These are phyloP conservation scores for Rhizoclosmatium sp. DNA, from an alignment of 192 early-diverging fungal species.

Conservation along the genomic window DNA sequence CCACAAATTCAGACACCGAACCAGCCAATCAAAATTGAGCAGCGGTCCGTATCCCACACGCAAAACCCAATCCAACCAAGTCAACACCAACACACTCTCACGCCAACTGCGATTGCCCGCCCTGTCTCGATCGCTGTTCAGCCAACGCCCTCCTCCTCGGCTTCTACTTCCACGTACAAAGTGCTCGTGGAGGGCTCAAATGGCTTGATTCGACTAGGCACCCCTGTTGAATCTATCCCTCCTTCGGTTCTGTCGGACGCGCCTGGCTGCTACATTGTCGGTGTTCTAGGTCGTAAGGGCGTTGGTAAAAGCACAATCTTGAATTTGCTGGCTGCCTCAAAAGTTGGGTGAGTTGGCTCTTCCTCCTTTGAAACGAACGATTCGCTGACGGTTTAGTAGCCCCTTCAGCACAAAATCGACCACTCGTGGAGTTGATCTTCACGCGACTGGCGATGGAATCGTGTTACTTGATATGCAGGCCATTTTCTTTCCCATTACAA, in stretches of 20 bases:
- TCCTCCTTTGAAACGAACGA: constrained; percentile 36
- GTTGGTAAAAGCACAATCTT: constrained; percentile 71
- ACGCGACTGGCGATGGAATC: constrained; percentile 68
- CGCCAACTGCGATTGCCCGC: too few species aligned
- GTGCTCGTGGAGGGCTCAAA: too few species aligned
- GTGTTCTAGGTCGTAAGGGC: constrained; percentile 70
- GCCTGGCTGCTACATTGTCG: constrained; percentile 74
- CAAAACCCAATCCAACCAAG: too few species aligned
- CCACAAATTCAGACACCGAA: too few species aligned
- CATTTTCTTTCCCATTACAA: constrained; percentile 34
- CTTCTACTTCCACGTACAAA: too few species aligned
- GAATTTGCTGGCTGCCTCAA: constrained; percentile 57
- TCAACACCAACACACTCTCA: too few species aligned
- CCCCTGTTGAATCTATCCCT: neutral
- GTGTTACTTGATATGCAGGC: constrained; percentile 71
- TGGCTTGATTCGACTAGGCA: too few species aligned
- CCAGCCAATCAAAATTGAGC: too few species aligned
- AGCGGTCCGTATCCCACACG: too few species aligned
- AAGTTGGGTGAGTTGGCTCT: constrained; percentile 36
- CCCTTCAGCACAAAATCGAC: constrained; percentile 43
- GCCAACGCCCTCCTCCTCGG: too few species aligned
- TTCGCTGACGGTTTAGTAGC: neutral
- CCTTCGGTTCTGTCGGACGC: constrained; percentile 54
- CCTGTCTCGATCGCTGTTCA: too few species aligned
- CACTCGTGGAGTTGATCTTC: constrained; percentile 69